Evolutionary conservation across 2,329 filamentous ascomycete genomes (phyloP).

Genomic region (Coniosporium uncinatum): DNA sequence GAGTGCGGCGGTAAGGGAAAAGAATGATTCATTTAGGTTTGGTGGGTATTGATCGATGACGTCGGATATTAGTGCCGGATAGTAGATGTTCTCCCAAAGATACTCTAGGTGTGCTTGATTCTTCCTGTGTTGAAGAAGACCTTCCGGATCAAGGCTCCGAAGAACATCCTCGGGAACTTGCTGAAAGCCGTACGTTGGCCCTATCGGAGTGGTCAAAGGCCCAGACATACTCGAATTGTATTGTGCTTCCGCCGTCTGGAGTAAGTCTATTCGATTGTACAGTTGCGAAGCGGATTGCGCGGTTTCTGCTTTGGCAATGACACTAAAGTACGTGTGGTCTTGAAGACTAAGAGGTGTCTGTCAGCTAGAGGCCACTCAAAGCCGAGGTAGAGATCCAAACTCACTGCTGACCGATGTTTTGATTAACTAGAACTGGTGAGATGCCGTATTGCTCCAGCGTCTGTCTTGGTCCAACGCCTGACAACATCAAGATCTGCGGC

Average conservation of each 20-base stretch:
- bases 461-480: conserved; percentile 8
- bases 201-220: conserved; percentile 21
- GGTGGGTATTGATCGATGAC: conserved; percentile 12
- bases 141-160: conserved; percentile 11
- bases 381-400: too few species aligned
- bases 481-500: conserved; percentile 22
- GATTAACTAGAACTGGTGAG: conserved; percentile 16
- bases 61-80: conserved; percentile 10
- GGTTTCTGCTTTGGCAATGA: conserved; percentile 18
- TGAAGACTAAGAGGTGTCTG: background rate
- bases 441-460: conserved; percentile 10
- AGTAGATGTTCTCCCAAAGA: conserved; percentile 14
- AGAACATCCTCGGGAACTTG: conserved; percentile 12
- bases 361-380: too few species aligned
- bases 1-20: conserved; percentile 20
- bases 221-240: conserved; percentile 20
- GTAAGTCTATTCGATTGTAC: conserved; percentile 13
- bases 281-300: conserved; percentile 15
- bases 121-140: conserved; percentile 11
- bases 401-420: conserved; percentile 21
- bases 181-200: conserved; percentile 24
- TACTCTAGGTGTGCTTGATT: conserved; percentile 18
- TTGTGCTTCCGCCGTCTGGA: conserved; percentile 16
- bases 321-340: conserved; percentile 11
- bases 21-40: conserved; percentile 20